Evolutionary conservation across 495 filamentous ascomycete genomes (phyloP), one percentile per base, ranked within the genome.

Genomic region (Viridothelium virens): DNA sequence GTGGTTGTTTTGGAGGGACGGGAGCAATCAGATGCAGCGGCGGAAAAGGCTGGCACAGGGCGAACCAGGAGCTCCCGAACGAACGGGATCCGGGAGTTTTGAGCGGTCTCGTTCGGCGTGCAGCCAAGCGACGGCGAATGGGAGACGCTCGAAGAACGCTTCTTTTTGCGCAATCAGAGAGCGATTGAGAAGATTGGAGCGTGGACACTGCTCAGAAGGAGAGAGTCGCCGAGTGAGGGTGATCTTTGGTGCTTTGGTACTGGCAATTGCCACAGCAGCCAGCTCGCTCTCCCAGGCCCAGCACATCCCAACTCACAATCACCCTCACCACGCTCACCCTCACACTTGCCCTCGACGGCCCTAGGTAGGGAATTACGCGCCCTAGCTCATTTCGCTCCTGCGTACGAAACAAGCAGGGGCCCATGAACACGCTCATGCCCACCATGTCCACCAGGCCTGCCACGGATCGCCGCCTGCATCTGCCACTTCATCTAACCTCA

Each of bases 11-110:
- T 59, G 53, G 53, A 59, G 53, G 53, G 53, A 59, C 53, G 53
- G 53, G 53, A 59, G 31, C 53, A 59, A 59, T 59, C 53, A 59
- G 53, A 33, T 59, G 53, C 53, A 59, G 53, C 53, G 36, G 53
- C 53, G 25, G 53, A 59, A 59, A 36, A 6, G 53, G 14, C 53
- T 59, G 53, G 53, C 53, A 59, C 53, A 59, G 53, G 53, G 53
- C 53, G 53, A 59, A 36, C 53, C 53, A 59, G 53, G 53, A 7
- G 25, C 18, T 36, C 53, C 53, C 53, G 2, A 4, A 34, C 53
- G 53, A 7, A 10, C 14, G 25, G 11, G 11, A 25, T 25, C 25
- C 41, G 41, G 14, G 41, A 25, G 25, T 25, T 44, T 44, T 44
- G 41, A 44, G 41, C 41, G 41, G 41, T 44, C 41, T 44, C 41